Base-by-base conservation (phyloP, 257 asterid genomes). In the Plantago major region DNA sequence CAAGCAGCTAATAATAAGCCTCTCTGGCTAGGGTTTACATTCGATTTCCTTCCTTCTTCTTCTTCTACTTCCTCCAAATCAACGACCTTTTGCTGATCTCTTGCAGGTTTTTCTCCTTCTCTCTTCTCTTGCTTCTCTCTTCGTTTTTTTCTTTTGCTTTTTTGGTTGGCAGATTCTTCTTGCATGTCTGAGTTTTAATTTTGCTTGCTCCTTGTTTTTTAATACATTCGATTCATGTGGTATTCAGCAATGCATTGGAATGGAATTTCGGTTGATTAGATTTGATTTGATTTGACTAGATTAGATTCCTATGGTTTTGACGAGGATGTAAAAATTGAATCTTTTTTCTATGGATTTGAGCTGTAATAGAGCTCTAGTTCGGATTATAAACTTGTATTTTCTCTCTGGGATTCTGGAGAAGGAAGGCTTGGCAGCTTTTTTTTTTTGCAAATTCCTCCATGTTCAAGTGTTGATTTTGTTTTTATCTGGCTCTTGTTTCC, bases 21-120 rank as follows among this genome's bases (percentile, higher is more conserved):
- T 52, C 60, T 16, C 44, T 61, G 51, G 64, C 71, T 75, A 75
- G 80, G 80, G 80, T 75, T 75, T 75, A 57, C 73, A 52, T 43
- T 50, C 40, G 40, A 18, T 56, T 62, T 46, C 65, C 42, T 58
- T 28, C 58, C 37, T 44, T 55, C 51, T 64, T 56, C 69, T 38
- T 69, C 72, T 56, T 37, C 15, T 12, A 62, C 71, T 58, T 42
- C 70, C 3, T 33, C 7, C 40, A 2, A 7, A 6, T 28, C 63
- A 63, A 22, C 37, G 26, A 22, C 26, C 26, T 22, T 22, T 22
- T 59, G 22, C 56, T 33, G 51, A 42, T n/a, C 46, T 57, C 2
- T 13, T 62, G 2, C 47, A 59, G 52, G 26, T 47, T 56, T 47
- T 56, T 55, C 61, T 74, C 58, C 65, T 74, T 74, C n/a, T n/a